phyloP scores from a whole-genome alignment of 129 eudicot species.

The Chrysanthemum lavandulifolium region DNA sequence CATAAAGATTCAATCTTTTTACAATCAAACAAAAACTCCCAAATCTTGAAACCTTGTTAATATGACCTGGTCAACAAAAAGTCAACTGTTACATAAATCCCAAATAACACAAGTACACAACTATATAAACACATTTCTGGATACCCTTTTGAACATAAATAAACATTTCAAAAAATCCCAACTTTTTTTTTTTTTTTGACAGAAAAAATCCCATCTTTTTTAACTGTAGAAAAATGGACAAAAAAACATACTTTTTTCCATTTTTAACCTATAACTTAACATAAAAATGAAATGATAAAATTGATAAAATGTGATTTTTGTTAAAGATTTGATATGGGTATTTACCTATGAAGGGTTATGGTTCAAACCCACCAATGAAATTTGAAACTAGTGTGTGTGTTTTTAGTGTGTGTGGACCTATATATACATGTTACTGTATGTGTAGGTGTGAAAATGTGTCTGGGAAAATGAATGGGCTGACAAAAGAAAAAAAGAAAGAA shows the following conservation, averaged over 20 bases:
- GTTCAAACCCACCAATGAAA: constrained; percentile 30
- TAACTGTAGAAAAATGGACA: constrained; percentile 19
- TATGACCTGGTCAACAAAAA: constrained; percentile 33
- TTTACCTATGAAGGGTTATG: constrained; percentile 21
- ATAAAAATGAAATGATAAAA: constrained; percentile 28
- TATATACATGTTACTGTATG: constrained; percentile 20
- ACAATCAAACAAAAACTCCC: constrained; percentile 30
- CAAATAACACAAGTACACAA: not conserved
- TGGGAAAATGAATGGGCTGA: constrained; percentile 38
- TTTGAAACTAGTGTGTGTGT: constrained; percentile 29
- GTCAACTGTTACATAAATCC: constrained; percentile 27
- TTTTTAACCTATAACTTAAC: constrained; percentile 27
- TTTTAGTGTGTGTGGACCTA: constrained; percentile 36
- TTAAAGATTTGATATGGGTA: not conserved
- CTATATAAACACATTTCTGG: constrained; percentile 6
- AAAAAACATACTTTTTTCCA: constrained; percentile 26
- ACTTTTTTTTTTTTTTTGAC: too few relatives aligned
- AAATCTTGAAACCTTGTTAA: constrained; percentile 30
- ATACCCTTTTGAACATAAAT: constrained; percentile 23
- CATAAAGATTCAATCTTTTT: constrained; percentile 29
- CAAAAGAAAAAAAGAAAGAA: constrained; percentile 23
- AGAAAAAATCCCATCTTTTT: constrained; percentile 21
- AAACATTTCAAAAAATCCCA: not conserved
- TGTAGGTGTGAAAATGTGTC: constrained; percentile 19
- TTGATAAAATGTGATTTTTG: not conserved